Evolutionary conservation across 2,329 filamentous ascomycete genomes (phyloP), one percentile per base, ranked within the genome.

Genomic region (Stachybotrys echinatus): DNA sequence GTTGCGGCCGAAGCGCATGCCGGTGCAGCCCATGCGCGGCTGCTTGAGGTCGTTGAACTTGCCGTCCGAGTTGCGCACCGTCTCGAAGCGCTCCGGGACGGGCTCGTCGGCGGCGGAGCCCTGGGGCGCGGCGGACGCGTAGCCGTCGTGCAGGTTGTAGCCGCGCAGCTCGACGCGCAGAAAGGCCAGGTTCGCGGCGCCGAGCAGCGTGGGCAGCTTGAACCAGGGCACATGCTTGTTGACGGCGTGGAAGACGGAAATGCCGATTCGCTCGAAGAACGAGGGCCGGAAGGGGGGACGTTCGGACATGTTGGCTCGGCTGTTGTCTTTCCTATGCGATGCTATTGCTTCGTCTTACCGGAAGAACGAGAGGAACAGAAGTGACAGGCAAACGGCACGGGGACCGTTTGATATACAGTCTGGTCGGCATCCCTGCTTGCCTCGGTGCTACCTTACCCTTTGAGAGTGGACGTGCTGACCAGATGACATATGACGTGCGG

Each of bases 1-100:
- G 49, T 75, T 76, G 14, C 71, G 64, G 1, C 73, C 73, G 44
- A 76, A 72, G 0, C 73, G 64, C 66, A 73, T 73, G 1, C 69
- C 70, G 1, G 62, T 53, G 45, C 71, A 74, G 2, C 73, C 73
- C 73, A 75, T 75, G 42, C 60, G 63, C 0, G 70, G 72, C 52
- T 62, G 55, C 5, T 67, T 60, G 14, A 72, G 60, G 5, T 66
- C 66, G 47, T 75, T 75, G 63, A 67, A 72, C 31, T 67, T 62
- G 20, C 73, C 73, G 54, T 75, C 72, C 6, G 71, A 73, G 52
- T 75, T 63, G 12, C 73, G 65, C 1, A 66, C 64, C 23, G 58
- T 51, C 2, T 66, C 52, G 42, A 61, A 73, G 5, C 66, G 60
- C 40, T 69, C 62, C 1, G 56, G 49, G 43, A 69, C 48, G 2